Evolutionary conservation across 2,329 filamentous ascomycete genomes (phyloP).

Genomic region (Exutisphaerella laricina): DNA sequence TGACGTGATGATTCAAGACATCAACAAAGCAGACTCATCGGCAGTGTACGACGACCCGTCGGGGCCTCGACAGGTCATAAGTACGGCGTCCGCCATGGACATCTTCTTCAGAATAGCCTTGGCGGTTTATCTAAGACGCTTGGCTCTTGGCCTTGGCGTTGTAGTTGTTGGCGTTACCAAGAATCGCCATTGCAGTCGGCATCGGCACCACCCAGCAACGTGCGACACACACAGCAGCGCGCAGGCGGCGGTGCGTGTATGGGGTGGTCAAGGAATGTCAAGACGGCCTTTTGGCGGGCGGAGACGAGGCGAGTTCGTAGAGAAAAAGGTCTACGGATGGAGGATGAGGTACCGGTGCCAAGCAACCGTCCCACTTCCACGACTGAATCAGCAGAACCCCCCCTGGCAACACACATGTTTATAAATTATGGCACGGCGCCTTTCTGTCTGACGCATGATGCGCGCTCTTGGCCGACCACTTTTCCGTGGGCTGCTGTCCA

Average conservation of each 20-base stretch:
- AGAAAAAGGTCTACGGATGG: background rate
- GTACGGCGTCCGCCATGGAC: conserved; percentile 11
- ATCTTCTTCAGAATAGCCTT: background rate
- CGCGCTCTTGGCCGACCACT: conserved; percentile 1
- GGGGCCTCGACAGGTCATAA: conserved; percentile 12
- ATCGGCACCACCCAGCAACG: conserved; percentile 14
- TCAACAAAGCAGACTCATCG: conserved; percentile 9
- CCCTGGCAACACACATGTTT: background rate
- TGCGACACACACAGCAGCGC: conserved; percentile 7
- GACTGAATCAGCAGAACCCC: background rate
- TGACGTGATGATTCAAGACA: conserved; percentile 9
- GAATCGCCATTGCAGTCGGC: conserved; percentile 12
- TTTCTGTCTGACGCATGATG: too few species aligned
- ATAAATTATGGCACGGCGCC: too few species aligned
- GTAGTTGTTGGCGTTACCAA: conserved; percentile 9
- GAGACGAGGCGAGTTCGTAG: conserved; percentile 1
- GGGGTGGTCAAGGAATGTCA: background rate
- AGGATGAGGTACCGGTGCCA: too few species aligned
- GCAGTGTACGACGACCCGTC: conserved; percentile 5
- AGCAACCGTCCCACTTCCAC: background rate
- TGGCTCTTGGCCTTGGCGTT: too few species aligned
- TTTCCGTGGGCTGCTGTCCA: too few species aligned
- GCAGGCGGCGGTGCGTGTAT: conserved; percentile 1
- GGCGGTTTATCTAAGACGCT: too few species aligned
- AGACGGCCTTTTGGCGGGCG: conserved; percentile 1